phyloP scores from a whole-genome alignment of 2,329 filamentous ascomycete species.

The Cordyceps farinosa region DNA sequence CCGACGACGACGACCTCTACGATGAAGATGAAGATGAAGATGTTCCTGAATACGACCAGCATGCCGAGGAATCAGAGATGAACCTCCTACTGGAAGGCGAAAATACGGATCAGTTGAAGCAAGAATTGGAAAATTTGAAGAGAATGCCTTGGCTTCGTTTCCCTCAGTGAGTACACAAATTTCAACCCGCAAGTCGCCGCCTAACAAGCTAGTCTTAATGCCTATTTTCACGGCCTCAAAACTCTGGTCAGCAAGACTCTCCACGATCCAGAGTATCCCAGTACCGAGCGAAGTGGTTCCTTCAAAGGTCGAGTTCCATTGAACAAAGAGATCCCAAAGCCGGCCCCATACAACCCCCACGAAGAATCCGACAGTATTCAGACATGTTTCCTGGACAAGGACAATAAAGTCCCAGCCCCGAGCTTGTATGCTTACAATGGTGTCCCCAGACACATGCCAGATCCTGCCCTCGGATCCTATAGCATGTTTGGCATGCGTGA shows the following conservation, averaged over 20 bases:
- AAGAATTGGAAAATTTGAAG: constrained; percentile 29
- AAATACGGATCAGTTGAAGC: constrained; percentile 29
- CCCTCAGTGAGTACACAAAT: constrained; percentile 31
- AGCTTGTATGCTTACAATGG: constrained; percentile 66
- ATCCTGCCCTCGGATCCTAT: constrained; percentile 74
- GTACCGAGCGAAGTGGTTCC: constrained; percentile 21
- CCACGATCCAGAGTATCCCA: constrained; percentile 73
- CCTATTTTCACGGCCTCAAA: constrained; percentile 76
- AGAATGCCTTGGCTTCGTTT: constrained; percentile 41
- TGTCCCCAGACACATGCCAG: constrained; percentile 71
- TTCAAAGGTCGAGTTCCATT: constrained; percentile 9
- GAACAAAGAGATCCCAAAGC: constrained; percentile 38
- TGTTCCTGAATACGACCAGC: constrained; percentile 19
- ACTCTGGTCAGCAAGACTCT: constrained; percentile 60
- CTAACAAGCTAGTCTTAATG: constrained; percentile 58
- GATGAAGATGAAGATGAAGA: constrained; percentile 20
- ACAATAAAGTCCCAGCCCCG: constrained; percentile 54
- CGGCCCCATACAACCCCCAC: constrained; percentile 63
- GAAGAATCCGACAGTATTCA: constrained; percentile 55
- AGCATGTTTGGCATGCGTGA: constrained; percentile 68
- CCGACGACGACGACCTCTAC: constrained; percentile 13
- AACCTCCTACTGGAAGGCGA: constrained; percentile 24
- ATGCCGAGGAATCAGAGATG: constrained; percentile 14
- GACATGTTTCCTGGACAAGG: constrained; percentile 61
- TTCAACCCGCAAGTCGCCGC: not conserved